Conservation (phyloP, 176 grass and related monocot genomes). For the Areca catechu region DNA sequence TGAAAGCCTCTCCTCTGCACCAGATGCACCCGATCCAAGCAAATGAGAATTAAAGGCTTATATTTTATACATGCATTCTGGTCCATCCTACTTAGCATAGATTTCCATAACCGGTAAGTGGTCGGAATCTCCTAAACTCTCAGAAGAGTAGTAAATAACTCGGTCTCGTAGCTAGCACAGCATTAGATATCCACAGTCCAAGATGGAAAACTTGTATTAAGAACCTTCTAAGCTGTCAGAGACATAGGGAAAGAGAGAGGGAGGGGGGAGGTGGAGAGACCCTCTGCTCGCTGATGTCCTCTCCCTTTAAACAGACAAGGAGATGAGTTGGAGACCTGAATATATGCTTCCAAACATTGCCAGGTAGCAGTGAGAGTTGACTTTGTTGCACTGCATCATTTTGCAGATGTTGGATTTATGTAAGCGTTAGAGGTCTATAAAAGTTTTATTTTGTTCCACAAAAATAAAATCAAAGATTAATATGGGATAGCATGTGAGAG, state of each 20-base stretch:
- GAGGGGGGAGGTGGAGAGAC: too few relatives aligned
- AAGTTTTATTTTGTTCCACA: too few relatives aligned
- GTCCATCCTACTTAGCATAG: not conserved
- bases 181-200: constrained; percentile 26
- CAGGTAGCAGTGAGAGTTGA: not conserved
- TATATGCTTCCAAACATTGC: too few relatives aligned
- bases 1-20: constrained; percentile 10
- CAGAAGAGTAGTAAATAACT: constrained; percentile 15
- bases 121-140: not conserved
- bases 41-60: constrained; percentile 13
- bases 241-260: not conserved
- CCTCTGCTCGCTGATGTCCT: too few relatives aligned
- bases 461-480: too few relatives aligned
- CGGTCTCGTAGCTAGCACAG: constrained; percentile 29
- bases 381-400: constrained; percentile 2
- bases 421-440: too few relatives aligned
- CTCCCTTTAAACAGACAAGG: too few relatives aligned
- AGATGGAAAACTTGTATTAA: constrained; percentile 6
- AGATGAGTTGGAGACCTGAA: too few relatives aligned
- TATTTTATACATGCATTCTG: not conserved
- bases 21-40: constrained; percentile 7
- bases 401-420: too few relatives aligned
- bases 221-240: not conserved
- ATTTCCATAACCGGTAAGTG: too few relatives aligned
- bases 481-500: too few relatives aligned